Evolutionary conservation across 768 basidiomycete genomes (phyloP), one percentile per base, ranked within the genome.

Genomic region (Trametes cinnabarina): DNA sequence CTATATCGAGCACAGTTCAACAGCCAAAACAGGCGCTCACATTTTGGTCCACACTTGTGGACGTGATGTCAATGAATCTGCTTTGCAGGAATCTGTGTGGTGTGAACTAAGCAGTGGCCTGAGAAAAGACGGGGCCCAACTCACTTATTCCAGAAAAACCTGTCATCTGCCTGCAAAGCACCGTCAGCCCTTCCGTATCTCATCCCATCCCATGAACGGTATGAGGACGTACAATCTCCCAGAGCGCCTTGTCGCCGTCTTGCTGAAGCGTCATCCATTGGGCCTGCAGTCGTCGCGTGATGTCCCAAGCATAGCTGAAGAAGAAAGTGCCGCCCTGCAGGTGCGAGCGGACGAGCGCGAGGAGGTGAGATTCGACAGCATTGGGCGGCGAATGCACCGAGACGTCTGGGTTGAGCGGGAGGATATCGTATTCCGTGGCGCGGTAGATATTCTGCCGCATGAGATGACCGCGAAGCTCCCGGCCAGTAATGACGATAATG

Each of bases 71-170:
- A 55, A 88, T 87, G 60, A 93, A 74, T 62, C 81, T 79, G 14
- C 78, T 73, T 59, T 87, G 85, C 57, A 89, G 68, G 64, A 80
- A 81, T 67, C 79, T 80, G 63, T 10, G 44, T 11, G 12, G 22
- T 30, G 26, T 41, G 46, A 4, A 11, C 59, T 48, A 62, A 63
- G 50, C 28, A 25, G 23, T 49, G 47, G 47, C 15, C 22, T 17
- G 56, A 15, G 14, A 23, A 23, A 47, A 4, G 23, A 47, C 61
- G 20, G 4, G 15, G n/a, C 22, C 23, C 49, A 17, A 5, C 73
- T 46, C 57, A 90, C 83, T 85, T 90, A 73, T 99, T 99, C 96
- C 96, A 99, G 74, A 98, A 98, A 75, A 99, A 99, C 61, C 95
- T 82, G 68, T 97, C 94, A 63, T 99, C 97, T 37, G 87, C 88